phyloP scores from a whole-genome alignment of 2,329 filamentous ascomycete genomes.

The Colletotrichum caudatum region DNA sequence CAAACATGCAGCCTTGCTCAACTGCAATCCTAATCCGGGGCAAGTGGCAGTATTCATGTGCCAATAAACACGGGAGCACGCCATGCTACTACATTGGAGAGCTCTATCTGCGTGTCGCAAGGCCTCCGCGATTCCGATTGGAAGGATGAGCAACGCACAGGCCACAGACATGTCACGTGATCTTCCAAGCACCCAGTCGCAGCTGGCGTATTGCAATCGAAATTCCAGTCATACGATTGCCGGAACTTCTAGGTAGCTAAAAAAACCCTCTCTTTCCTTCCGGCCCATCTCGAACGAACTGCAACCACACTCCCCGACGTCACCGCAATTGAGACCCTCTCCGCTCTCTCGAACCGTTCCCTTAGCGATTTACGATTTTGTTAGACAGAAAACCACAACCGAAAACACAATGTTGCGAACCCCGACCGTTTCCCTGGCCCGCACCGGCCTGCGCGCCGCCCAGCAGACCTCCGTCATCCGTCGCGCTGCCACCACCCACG shows the following conservation, averaged over 20 bases:
- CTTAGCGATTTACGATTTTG: slow-evolving; percentile 35
- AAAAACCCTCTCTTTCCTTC: slow-evolving; percentile 43
- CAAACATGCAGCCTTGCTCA: background rate
- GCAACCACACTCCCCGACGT: slow-evolving; percentile 28
- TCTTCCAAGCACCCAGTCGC: slow-evolving; percentile 28
- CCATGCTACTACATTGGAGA: background rate
- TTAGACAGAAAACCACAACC: slow-evolving; percentile 33
- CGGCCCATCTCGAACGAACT: slow-evolving; percentile 27
- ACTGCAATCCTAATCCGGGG: slow-evolving; percentile 17
- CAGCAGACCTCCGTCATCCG: slow-evolving; percentile 58
- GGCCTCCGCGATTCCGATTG: slow-evolving; percentile 31
- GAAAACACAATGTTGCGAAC: slow-evolving; percentile 65
- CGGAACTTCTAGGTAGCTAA: slow-evolving; percentile 40
- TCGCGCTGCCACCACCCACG: slow-evolving; percentile 78
- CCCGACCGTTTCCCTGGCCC: slow-evolving; percentile 65
- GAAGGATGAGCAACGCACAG: slow-evolving; percentile 13
- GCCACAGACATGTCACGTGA: slow-evolving; percentile 5
- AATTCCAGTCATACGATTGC: slow-evolving; percentile 43
- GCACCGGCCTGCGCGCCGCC: slow-evolving; percentile 57
- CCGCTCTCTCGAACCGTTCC: slow-evolving; percentile 41
- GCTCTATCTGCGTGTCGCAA: background rate
- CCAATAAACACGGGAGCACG: slow-evolving; percentile 26
- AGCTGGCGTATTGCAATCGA: slow-evolving; percentile 41
- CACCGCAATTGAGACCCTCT: slow-evolving; percentile 49
- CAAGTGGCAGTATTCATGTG: slow-evolving; percentile 33